Evolutionary conservation across 176 grass and related monocot species (phyloP), one percentile per base, ranked within the genome.

Genomic region (Rhynchospora breviuscula): DNA sequence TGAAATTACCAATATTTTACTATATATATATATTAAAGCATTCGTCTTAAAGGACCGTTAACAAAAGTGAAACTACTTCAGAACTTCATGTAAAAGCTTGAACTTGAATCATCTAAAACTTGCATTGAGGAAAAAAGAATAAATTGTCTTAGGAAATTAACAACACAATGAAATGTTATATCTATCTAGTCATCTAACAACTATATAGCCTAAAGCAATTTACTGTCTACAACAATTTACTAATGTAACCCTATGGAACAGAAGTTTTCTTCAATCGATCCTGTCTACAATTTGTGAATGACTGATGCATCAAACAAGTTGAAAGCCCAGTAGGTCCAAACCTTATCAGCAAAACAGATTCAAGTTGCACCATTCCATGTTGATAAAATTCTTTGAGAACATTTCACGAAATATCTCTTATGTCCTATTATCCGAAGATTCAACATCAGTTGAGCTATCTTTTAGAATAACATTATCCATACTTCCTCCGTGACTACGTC

Each of bases 381-480:
- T 25, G 10, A 26, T 43, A 17, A 19, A 19, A 22, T 31, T n/a
- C 10, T 8, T 80, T 63, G n/a, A n/a, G 19, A 45, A 1, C 33
- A 17, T 71, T 44, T 45, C 22, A 11, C 66, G 33, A 69, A 43
- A 69, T 35, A 57, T 60, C 19, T 65, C 25, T 65, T 18, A 18
- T 17, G 33, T 44, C 23, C 25, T 76, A 29, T 62, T 25, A 62
- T 62, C 59, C 25, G 33, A 82, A 1, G 61, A 67, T 67, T 87
- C 88, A 21, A 54, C 31, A 21, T 85, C 87, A 75, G 40, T 84
- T 31, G 85, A 73, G 14, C 43, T 86, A 22, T 87, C 88, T 69
- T 81, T 90, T 8, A 84, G 72, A 22, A 69, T 33, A 43, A 84
- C 85, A 49, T 86, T 86, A 66, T 90, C 88, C 85, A 73, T 73